Base-by-base conservation (phyloP, 2,329 filamentous ascomycete species). In the Amauroascus verrucosus region DNA sequence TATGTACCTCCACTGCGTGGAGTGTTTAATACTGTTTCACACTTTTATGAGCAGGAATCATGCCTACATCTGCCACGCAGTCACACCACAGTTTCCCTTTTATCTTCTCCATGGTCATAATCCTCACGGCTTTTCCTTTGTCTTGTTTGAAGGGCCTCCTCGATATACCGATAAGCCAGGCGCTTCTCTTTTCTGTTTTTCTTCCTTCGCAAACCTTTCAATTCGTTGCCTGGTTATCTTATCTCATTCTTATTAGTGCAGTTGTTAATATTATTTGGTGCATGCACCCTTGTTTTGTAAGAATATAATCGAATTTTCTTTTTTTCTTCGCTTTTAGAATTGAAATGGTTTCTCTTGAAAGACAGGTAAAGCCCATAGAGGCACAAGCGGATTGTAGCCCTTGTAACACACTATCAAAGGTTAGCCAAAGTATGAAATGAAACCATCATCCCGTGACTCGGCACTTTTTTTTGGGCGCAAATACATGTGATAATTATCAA, bases 271-370 rank as follows among this genome's bases (percentile, higher is more conserved):
- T 38, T 46, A 4, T 30, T 30, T 30, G 26, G 26, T 30, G 26
- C 26, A 30, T 30, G 26, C 26, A 30, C 26, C 26, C 5, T 9
- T 30, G 26, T 30, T 30, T 30, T 30, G 26, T 30, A 30, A 5
- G 26, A 30, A 30, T 30, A 30, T n/a, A n/a, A n/a, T n/a, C n/a
- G 26, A 30, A 30, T 51, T 51, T 57, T 53, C 44, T 54, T 45
- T 51, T 52, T 51, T 56, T 33, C 41, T 53, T 51, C 54, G 48
- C 30, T 14, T 38, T 47, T 54, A n/a, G n/a, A n/a, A n/a, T n/a
- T n/a, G n/a, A n/a, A n/a, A n/a, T n/a, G n/a, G n/a, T 32, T 35
- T 54, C 33, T 35, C 33, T 11, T 32, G 6, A 32, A 11, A 32
- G 30, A 32, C 30, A 32, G 30, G 11, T 11, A 32, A 32, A 32